Evolutionary conservation across 257 asterid species (phyloP).

Genomic region (Prunella vulgaris): DNA sequence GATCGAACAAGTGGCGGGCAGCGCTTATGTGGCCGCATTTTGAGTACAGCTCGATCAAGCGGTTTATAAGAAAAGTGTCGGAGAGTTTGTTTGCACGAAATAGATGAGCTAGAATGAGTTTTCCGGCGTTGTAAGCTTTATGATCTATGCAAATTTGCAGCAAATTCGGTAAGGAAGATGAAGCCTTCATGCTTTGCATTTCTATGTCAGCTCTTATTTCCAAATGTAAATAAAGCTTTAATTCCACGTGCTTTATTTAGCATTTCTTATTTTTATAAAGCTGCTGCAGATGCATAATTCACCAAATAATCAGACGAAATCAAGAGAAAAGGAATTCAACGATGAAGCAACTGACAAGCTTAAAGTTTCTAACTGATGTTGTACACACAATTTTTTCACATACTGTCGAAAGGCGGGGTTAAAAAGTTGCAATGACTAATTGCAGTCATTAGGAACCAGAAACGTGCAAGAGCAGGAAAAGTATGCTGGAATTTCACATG

Average conservation of each 20-base stretch:
- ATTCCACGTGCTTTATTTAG: no score
- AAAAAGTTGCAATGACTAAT: not conserved
- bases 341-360: not conserved
- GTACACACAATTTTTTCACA: no score
- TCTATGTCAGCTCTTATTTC: not conserved
- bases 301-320: not conserved
- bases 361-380: not conserved
- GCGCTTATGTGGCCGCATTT: slow-evolving; percentile 43
- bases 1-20: slow-evolving; percentile 62
- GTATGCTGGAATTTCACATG: not conserved
- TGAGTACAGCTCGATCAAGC: slow-evolving; percentile 53
- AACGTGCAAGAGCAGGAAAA: not conserved
- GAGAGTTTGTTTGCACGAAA: slow-evolving; percentile 36
- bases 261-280: no score
- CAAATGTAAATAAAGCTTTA: no score
- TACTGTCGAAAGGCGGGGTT: not conserved
- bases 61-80: slow-evolving; percentile 50
- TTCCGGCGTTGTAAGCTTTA: slow-evolving; percentile 41
- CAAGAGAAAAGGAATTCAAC: not conserved
- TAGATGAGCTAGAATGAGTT: slow-evolving; percentile 52
- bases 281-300: not conserved
- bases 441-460: not conserved
- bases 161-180: slow-evolving; percentile 33
- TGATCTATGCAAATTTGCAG: slow-evolving; percentile 46
- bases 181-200: slow-evolving; percentile 38